A percentile compares a stretch with the other conserved stretches of the same genome.
These are phyloP conservation scores for Pseudoturritis turrita DNA, from an alignment of 345 rosid genomes.

Conservation along the genomic window DNA sequence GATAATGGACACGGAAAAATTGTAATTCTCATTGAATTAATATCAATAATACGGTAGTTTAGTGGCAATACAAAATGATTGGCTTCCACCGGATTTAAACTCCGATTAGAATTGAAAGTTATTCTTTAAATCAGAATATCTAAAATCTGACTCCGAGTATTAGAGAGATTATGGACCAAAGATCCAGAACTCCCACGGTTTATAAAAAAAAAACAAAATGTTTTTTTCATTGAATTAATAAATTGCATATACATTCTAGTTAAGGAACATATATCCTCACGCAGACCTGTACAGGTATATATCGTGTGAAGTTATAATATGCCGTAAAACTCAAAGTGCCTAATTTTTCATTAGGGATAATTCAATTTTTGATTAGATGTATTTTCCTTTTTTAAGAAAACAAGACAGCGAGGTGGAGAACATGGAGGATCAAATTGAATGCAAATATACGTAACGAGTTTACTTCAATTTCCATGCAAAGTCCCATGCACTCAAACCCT, in stretches of 20 bases:
- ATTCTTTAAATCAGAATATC: no score
- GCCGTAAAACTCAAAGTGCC: background rate
- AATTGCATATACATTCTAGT: background rate
- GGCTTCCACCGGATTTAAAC: no score
- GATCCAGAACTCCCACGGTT: no score
- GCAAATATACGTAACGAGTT: background rate
- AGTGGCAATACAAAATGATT: no score
- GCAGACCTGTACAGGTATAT: background rate
- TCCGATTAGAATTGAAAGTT: no score
- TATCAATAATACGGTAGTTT: no score
- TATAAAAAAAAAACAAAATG: no score
- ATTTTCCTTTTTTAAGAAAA: background rate
- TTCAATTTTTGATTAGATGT: no score
- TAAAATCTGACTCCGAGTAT: no score
- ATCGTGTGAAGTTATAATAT: background rate
- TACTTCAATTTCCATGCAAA: background rate
- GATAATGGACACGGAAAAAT: background rate
- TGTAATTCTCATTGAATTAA: no score
- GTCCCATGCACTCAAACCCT: conserved; percentile 6
- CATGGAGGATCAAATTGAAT: background rate
- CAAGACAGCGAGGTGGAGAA: conserved; percentile 5
- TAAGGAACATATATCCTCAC: conserved; percentile 8
- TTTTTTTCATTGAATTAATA: no score
- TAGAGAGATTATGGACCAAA: no score
- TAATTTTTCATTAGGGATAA: background rate